Percentiles rank a stretch among this genome's conserved stretches.
These are phyloP conservation scores for Arachis monticola DNA, from an alignment of 331 rosid genomes.

Conservation along the genomic window DNA sequence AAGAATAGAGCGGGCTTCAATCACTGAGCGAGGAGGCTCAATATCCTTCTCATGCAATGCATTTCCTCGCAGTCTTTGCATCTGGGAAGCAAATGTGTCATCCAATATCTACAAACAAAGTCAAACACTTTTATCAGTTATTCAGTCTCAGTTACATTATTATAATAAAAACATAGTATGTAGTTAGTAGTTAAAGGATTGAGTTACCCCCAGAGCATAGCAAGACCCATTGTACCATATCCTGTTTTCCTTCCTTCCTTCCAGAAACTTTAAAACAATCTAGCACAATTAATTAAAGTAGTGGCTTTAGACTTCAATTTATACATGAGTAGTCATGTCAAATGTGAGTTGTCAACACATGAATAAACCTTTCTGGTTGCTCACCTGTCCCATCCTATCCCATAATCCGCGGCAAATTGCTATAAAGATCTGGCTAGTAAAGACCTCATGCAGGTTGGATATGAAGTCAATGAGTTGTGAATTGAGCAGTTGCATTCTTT, in stretches of 20 bases:
- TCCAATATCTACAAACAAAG: conserved; percentile 72
- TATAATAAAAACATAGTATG: background rate
- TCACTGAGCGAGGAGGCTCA: conserved; percentile 91
- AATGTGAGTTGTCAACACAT: background rate
- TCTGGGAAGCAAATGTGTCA: conserved; percentile 94
- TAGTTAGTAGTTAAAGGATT: background rate
- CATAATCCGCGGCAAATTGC: conserved; percentile 88
- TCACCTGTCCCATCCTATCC: conserved; percentile 98
- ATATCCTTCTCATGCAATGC: conserved; percentile 90
- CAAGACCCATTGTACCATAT: conserved; percentile 90
- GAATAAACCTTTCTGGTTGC: conserved; percentile 15
- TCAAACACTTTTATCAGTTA: conserved; percentile 18
- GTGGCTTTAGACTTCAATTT: no score
- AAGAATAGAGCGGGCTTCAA: conserved; percentile 94
- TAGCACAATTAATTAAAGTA: conserved; percentile 39
- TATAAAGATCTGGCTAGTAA: conserved; percentile 75
- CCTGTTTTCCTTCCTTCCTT: conserved; percentile 95
- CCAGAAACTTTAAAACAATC: conserved; percentile 85
- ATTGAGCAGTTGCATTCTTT: conserved; percentile 83
- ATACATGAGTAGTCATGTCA: conserved; percentile 1
- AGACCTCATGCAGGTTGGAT: conserved; percentile 88
- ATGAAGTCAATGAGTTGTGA: conserved; percentile 79
- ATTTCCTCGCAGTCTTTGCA: conserved; percentile 90
- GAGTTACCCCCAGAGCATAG: conserved; percentile 94
- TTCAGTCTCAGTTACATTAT: background rate